A percentile compares a stretch with the other conserved stretches of the same genome.
phyloP scores from a whole-genome alignment of 306 rosid genomes.

The Carpinus fangiana region DNA sequence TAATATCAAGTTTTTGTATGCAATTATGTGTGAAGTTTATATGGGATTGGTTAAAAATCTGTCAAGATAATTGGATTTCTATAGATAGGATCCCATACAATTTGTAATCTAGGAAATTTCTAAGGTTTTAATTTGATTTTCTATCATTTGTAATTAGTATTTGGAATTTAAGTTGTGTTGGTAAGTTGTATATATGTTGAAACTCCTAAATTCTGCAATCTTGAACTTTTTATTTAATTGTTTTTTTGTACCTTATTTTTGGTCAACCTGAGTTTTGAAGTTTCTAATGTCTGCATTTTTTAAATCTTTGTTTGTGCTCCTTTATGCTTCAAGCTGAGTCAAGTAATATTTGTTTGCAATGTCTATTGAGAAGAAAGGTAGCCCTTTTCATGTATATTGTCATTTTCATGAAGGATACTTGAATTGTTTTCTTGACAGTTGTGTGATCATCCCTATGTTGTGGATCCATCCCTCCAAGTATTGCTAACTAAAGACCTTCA shows the following conservation, averaged over 20 bases:
- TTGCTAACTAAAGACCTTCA: constrained; percentile 46
- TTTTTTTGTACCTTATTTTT: background rate
- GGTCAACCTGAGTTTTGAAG: background rate
- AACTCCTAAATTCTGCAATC: background rate
- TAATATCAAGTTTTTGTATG: background rate
- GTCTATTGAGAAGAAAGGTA: background rate
- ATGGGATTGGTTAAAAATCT: background rate
- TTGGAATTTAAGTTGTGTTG: background rate
- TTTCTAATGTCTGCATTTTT: background rate
- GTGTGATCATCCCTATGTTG: constrained; percentile 80
- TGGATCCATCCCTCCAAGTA: constrained; percentile 39
- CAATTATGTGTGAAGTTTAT: background rate
- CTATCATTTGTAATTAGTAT: background rate
- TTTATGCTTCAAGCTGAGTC: constrained; percentile 3
- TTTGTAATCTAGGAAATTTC: background rate
- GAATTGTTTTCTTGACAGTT: constrained; percentile 56
- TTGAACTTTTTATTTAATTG: background rate
- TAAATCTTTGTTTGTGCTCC: constrained; percentile 20
- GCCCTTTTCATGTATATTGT: constrained; percentile 19
- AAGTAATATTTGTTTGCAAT: background rate
- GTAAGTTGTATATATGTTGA: background rate
- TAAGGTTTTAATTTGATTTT: background rate
- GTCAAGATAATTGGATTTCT: background rate
- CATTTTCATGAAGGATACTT: background rate
- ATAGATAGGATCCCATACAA: background rate